Percentiles rank a stretch among this genome's conserved stretches.
Evolutionary conservation across 2,329 filamentous ascomycete species (phyloP).

Genomic region (Monilinia vaccinii-corymbosi): DNA sequence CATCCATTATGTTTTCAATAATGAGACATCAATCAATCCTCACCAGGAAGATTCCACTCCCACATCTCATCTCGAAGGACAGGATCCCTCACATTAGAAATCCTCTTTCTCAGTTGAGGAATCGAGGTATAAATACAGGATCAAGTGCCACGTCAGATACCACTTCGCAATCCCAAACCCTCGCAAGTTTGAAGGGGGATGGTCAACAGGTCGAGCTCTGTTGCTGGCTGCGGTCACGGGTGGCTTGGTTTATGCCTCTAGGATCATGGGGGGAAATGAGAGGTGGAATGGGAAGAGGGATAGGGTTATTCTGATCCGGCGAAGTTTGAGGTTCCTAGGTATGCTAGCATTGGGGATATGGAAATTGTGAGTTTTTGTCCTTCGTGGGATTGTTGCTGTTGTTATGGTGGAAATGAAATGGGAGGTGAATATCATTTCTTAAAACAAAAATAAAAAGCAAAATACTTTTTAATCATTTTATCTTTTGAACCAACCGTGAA

Average conservation of each 20-base stretch:
- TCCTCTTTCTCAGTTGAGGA: neutral
- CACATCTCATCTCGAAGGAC: neutral
- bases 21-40: constrained; percentile 1
- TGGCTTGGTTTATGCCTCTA: constrained; percentile 14
- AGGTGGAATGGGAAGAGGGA: constrained; percentile 13
- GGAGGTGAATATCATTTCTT: neutral
- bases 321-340: constrained; percentile 29
- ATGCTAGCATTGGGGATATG: constrained; percentile 42
- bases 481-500: too few relatives aligned
- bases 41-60: neutral
- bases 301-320: constrained; percentile 24
- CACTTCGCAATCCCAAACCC: neutral
- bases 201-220: constrained; percentile 21
- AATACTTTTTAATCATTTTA: too few relatives aligned
- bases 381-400: neutral
- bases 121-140: neutral
- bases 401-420: neutral
- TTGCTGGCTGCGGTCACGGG: constrained; percentile 20
- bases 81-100: neutral
- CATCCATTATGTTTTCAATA: constrained; percentile 3
- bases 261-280: constrained; percentile 11
- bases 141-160: neutral
- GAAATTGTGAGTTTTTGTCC: constrained; percentile 35
- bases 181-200: constrained; percentile 8
- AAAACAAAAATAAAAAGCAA: too few relatives aligned